Percentiles rank a stretch among this genome's conserved stretches.
phyloP scores from a whole-genome alignment of 1,284 basidiomycete genomes.

The Cutaneotrichosporon dermatis region DNA sequence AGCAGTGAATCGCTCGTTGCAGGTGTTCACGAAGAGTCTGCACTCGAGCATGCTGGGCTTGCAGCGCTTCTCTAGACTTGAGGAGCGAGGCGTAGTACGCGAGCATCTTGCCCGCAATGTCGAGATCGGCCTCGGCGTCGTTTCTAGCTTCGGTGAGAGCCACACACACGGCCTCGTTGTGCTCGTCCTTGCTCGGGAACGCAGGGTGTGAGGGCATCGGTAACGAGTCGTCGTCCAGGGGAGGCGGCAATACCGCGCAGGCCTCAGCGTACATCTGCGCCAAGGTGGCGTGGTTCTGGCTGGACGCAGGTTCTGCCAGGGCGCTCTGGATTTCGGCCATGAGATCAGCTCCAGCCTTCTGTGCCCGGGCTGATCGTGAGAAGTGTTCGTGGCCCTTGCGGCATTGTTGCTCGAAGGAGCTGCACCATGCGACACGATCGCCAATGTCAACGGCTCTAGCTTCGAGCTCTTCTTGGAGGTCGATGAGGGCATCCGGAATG shows the following conservation, averaged over 20 bases:
- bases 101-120: constrained; percentile 17
- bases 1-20: neutral
- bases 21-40: constrained; percentile 11
- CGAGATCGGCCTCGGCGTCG: constrained; percentile 15
- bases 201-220: constrained; percentile 29
- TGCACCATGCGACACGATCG: constrained; percentile 26
- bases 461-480: constrained; percentile 43
- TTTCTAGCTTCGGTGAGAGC: constrained; percentile 10
- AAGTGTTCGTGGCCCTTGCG: constrained; percentile 27
- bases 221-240: constrained; percentile 18
- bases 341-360: constrained; percentile 13
- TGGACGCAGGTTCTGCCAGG: constrained; percentile 22
- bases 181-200: constrained; percentile 27
- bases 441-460: constrained; percentile 22
- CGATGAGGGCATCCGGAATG: constrained; percentile 39
- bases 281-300: constrained; percentile 21
- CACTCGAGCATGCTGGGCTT: constrained; percentile 10
- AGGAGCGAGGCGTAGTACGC: constrained; percentile 27
- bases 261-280: constrained; percentile 10
- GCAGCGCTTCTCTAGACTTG: constrained; percentile 14
- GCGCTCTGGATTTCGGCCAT: constrained; percentile 18
- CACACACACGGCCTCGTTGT: constrained; percentile 18
- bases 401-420: constrained; percentile 32
- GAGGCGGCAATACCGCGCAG: constrained; percentile 16
- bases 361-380: constrained; percentile 16